Evolutionary conservation across 2,329 filamentous ascomycete species (phyloP).

Genomic region (Apiospora rasikravindrae): DNA sequence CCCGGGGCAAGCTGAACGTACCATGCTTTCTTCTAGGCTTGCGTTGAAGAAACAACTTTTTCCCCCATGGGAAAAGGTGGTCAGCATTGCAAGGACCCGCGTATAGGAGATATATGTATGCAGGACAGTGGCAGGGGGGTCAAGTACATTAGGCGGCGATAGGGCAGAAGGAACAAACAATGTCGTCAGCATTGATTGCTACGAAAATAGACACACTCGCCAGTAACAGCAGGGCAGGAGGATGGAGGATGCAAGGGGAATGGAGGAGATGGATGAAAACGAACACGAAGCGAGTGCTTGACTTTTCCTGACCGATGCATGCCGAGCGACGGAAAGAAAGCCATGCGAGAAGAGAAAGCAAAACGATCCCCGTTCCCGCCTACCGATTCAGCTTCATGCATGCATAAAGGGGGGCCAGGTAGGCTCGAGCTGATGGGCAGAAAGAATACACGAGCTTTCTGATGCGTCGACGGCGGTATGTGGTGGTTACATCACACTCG

Average conservation of each 20-base stretch:
- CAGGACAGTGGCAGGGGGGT: background rate
- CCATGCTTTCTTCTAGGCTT: background rate
- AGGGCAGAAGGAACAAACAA: background rate
- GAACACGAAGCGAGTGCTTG: background rate
- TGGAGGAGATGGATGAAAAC: background rate
- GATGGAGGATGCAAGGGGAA: background rate
- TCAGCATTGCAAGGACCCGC: background rate
- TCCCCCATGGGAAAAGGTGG: background rate
- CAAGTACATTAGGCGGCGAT: background rate
- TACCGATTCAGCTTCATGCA: conserved; percentile 11
- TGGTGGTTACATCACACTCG: conserved; percentile 6
- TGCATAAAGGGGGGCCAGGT: background rate
- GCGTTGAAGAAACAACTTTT: background rate
- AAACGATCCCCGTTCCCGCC: background rate
- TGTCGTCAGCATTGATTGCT: background rate
- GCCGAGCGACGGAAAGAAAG: background rate
- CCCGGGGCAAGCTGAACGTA: background rate
- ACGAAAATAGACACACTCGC: background rate
- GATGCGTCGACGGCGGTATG: background rate
- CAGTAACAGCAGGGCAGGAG: background rate
- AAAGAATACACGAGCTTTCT: background rate
- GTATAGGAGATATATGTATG: background rate
- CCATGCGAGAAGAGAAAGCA: background rate
- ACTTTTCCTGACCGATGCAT: background rate
- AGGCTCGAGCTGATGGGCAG: background rate